Percentiles rank a stretch among this genome's conserved stretches.
Evolutionary conservation across 441 rosid genomes (phyloP).

Genomic region (Eruca vesicaria): DNA sequence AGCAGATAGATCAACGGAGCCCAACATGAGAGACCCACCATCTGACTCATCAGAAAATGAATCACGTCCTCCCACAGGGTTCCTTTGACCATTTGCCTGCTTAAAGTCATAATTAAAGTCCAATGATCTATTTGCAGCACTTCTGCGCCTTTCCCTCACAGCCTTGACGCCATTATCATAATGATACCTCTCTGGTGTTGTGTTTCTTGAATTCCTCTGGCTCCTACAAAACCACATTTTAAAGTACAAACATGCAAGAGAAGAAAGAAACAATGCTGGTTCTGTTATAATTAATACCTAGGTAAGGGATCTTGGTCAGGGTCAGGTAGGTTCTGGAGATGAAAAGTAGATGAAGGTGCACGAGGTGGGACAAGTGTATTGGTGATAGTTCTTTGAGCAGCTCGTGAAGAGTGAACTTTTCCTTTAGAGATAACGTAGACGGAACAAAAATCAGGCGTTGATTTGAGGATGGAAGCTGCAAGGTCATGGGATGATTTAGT

Average conservation of each 20-base stretch:
- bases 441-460: constrained; percentile 72
- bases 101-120: constrained; percentile 39
- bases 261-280: not conserved
- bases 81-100: constrained; percentile 24
- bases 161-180: constrained; percentile 33
- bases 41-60: constrained; percentile 36
- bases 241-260: not conserved
- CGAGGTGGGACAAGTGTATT: constrained; percentile 57
- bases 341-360: constrained; percentile 25
- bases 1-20: constrained; percentile 47
- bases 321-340: constrained; percentile 29
- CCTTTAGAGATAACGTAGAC: constrained; percentile 77
- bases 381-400: constrained; percentile 55
- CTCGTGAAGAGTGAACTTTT: constrained; percentile 45
- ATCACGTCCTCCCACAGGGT: not conserved
- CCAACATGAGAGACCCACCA: constrained; percentile 22
- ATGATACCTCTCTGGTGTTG: constrained; percentile 34
- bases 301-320: constrained; percentile 34
- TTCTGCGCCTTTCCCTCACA: constrained; percentile 30
- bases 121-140: constrained; percentile 36
- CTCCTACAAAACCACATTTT: not conserved
- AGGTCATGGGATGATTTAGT: constrained; percentile 51
- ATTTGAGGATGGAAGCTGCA: constrained; percentile 45
- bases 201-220: constrained; percentile 38
- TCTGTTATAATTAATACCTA: constrained; percentile 43